Evolutionary conservation across 2,329 filamentous ascomycete genomes (phyloP), one percentile per base, ranked within the genome.

Genomic region (Lecanoromycetidae sp.): DNA sequence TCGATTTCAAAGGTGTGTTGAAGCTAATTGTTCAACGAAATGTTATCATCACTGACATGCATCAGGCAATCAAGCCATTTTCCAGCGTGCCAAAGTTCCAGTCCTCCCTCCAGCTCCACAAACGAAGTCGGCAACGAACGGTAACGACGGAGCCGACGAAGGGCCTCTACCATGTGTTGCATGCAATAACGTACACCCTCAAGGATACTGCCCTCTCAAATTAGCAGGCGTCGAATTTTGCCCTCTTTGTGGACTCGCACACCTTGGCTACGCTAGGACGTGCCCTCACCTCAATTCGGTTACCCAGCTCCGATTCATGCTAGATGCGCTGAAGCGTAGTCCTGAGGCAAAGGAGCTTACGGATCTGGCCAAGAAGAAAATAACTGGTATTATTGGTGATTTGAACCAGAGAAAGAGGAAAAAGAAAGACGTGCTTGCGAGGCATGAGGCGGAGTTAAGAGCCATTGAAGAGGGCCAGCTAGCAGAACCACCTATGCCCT

Each of bases 211-310:
- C 57, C 74, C 73, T 8, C 63, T 82, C 26, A 80, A 79, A 58
- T 54, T 69, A 4, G 71, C 74, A 7, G 76, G 76, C 2, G 66
- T 72, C 2, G 78, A 82, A 56, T 63, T 72, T 54, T 85, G 81
- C 60, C 72, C 72, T 5, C 68, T 83, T 5, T 84, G 81, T 52
- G 78, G 79, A 13, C 68, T 77, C 19, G 74, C 76, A 1, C 79
- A 82, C 57, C 76, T 69, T 52, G 78, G 77, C 2, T 58, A 35
- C 12, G 34, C 63, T 1, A 68, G 74, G 26, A 71, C 69, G 7
- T 85, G 81, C 57, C 75, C 79, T 12, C 75, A 80, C 57, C 69
- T 85, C 43, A 68, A 67, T 45, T 77, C 76, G 3, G 75, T 83
- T 52, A 73, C 71, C 3, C 74, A 84, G 57, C 68, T 87, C 13